Percentiles rank a stretch among this genome's conserved stretches.
Conservation (phyloP, 2,329 filamentous ascomycete species). For the Ophiosphaerella korrae region DNA sequence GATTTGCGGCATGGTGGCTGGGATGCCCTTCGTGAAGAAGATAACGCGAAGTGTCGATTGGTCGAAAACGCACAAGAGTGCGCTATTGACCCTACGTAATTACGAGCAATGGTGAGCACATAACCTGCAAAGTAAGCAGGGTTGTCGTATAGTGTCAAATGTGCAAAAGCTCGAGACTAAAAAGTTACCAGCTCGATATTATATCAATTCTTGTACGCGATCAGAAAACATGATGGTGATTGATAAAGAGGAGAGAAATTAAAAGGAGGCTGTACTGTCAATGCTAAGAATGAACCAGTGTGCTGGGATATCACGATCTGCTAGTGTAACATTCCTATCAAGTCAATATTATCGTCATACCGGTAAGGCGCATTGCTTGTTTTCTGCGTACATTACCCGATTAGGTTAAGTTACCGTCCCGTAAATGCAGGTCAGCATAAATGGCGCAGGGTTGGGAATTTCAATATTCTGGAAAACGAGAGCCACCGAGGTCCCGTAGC, state of each 20-base stretch:
- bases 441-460: constrained; percentile 17
- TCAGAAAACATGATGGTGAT: no score
- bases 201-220: no score
- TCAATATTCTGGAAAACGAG: constrained; percentile 15
- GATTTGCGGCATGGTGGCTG: not conserved
- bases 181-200: no score
- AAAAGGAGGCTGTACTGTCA: constrained; percentile 6
- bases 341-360: constrained; percentile 6
- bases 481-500: constrained; percentile 6
- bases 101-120: no score
- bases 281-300: not conserved
- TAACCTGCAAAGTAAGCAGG: no score
- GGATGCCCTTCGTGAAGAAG: not conserved
- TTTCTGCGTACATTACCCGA: constrained; percentile 19
- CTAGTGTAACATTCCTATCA: constrained; percentile 22
- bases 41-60: not conserved
- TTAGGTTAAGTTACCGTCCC: constrained; percentile 14
- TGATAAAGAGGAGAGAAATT: not conserved
- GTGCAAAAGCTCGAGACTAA: not conserved
- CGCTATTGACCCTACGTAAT: no score
- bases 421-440: constrained; percentile 32
- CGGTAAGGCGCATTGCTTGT: constrained; percentile 19
- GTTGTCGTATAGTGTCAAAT: not conserved
- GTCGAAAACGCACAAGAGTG: no score
- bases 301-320: not conserved